These are phyloP conservation scores for Arthrocladium fulminans DNA, from an alignment of 2,329 filamentous ascomycete species.

Conservation along the genomic window DNA sequence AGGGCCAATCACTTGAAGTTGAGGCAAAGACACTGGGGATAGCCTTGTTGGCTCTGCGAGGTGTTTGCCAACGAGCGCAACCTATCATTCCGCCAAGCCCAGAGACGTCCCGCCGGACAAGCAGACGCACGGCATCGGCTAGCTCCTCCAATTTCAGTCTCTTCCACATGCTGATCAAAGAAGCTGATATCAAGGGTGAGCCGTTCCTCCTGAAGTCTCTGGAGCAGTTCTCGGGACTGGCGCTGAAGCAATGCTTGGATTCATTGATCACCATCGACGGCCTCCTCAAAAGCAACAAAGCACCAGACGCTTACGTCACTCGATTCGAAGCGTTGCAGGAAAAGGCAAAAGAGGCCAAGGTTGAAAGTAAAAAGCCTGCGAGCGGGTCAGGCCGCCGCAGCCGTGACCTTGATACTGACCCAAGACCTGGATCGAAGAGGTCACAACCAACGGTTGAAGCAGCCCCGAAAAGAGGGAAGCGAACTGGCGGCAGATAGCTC, in stretches of 20 bases:
- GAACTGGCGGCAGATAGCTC: background rate
- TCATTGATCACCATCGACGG: background rate
- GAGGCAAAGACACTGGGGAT: background rate
- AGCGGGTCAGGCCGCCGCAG: conserved; percentile 3
- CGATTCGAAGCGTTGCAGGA: conserved; percentile 5
- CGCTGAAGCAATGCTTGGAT: background rate
- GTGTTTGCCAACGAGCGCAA: background rate
- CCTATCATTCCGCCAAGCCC: background rate
- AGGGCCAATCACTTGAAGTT: background rate
- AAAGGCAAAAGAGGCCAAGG: conserved; percentile 6
- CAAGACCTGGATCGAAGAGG: conserved; percentile 2
- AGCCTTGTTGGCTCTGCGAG: background rate
- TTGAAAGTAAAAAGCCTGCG: background rate
- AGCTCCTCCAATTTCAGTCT: background rate
- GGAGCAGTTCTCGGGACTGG: conserved; percentile 1
- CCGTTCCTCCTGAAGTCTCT: conserved; percentile 1
- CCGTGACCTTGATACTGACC: conserved; percentile 6
- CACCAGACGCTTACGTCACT: conserved; percentile 2
- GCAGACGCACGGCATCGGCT: background rate
- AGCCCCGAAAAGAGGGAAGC: conserved; percentile 6
- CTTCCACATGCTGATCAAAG: background rate
- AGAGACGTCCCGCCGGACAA: conserved; percentile 1
- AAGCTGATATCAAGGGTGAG: background rate
- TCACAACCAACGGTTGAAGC: background rate
- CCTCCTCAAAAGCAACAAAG: background rate